Percentiles rank a stretch among this genome's conserved stretches.
Conservation (phyloP, 192 early-diverging fungal genomes). For the Podila horticola region DNA sequence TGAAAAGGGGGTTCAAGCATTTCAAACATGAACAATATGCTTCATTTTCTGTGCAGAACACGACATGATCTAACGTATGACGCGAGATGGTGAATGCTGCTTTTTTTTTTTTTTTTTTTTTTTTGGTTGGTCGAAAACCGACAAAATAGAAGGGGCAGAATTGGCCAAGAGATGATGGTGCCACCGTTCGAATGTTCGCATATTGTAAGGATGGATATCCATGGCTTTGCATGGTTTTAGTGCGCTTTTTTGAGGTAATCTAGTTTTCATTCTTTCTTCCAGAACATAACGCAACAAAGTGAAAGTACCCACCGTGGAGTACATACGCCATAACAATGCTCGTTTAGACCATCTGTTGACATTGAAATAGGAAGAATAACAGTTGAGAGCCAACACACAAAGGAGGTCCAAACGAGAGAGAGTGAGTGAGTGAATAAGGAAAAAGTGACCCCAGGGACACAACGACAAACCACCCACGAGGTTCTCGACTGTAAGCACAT, state of each 20-base stretch:
- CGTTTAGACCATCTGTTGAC: conserved; percentile 20
- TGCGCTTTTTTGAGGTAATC: too few relatives aligned
- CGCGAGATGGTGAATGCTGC: conserved; percentile 36
- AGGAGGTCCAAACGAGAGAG: conserved; percentile 1
- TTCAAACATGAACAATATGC: too few relatives aligned
- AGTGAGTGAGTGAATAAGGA: conserved; percentile 4
- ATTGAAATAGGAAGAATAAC: background rate
- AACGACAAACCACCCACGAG: background rate
- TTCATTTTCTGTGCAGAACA: too few relatives aligned
- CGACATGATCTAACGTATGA: conserved; percentile 14
- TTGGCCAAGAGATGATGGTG: background rate
- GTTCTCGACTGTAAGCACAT: background rate
- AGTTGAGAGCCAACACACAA: background rate
- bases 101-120: too few relatives aligned
- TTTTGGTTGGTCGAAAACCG: conserved; percentile 5
- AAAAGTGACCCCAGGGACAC: conserved; percentile 4
- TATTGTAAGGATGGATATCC: too few relatives aligned
- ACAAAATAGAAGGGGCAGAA: conserved; percentile 1
- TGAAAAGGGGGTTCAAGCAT: too few relatives aligned
- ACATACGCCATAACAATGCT: background rate
- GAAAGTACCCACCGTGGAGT: too few relatives aligned
- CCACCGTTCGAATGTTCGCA: background rate
- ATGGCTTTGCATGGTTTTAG: too few relatives aligned
- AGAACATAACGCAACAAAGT: too few relatives aligned
- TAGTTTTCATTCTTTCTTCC: too few relatives aligned